A percentile compares a stretch with the other conserved stretches of the same genome.
Conservation (phyloP, 2,329 filamentous ascomycete genomes). For the Botrytis cinerea region DNA sequence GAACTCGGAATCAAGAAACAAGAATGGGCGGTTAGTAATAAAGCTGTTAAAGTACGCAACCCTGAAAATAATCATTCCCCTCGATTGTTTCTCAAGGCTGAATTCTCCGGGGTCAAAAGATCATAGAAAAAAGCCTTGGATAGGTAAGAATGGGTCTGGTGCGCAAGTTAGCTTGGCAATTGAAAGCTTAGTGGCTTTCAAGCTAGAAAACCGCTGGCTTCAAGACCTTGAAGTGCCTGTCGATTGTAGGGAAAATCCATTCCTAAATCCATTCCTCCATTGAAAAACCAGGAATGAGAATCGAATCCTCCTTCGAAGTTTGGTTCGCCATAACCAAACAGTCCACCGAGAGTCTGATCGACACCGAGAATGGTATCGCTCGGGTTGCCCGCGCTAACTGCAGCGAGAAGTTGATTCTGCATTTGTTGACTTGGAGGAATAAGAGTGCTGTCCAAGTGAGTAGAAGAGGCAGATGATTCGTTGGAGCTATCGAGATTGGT, state of each 20-base stretch:
- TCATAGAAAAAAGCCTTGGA: not conserved
- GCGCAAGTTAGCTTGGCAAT: not conserved
- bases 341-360: slow-evolving; percentile 33
- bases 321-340: slow-evolving; percentile 61
- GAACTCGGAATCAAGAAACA: not conserved
- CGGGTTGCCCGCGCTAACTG: slow-evolving; percentile 32
- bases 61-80: too few species aligned
- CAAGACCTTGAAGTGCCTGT: slow-evolving; percentile 54
- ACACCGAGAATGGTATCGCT: slow-evolving; percentile 34
- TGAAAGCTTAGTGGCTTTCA: slow-evolving; percentile 22
- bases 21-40: not conserved
- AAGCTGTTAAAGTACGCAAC: not conserved
- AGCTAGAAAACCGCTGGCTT: slow-evolving; percentile 40
- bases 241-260: slow-evolving; percentile 76
- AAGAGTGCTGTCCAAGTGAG: slow-evolving; percentile 63
- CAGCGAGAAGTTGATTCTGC: slow-evolving; percentile 35
- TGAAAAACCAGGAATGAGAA: slow-evolving; percentile 65
- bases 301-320: slow-evolving; percentile 63
- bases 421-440: slow-evolving; percentile 45
- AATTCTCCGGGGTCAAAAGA: not conserved
- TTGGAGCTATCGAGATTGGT: slow-evolving; percentile 80
- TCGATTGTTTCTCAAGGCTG: not conserved
- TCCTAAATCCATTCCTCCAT: slow-evolving; percentile 78
- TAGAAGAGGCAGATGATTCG: slow-evolving; percentile 70
- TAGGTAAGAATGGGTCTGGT: not conserved